A percentile compares a stretch with the other conserved stretches of the same genome.
phyloP scores from a whole-genome alignment of 257 asterid genomes.

The Capsicum pubescens region DNA sequence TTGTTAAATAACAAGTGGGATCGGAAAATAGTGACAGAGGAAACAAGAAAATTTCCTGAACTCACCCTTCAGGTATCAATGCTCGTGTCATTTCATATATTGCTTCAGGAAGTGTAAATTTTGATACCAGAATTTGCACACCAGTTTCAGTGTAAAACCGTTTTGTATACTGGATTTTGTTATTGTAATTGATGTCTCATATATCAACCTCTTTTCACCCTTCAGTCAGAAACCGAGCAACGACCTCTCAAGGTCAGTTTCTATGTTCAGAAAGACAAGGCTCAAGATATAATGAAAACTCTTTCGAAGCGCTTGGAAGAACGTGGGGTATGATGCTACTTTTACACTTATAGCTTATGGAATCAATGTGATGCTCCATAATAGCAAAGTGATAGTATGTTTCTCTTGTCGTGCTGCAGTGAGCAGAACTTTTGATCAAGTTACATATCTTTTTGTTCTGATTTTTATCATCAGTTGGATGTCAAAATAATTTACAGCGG shows the following conservation, averaged over 20 bases:
- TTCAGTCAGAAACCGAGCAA: constrained; percentile 97
- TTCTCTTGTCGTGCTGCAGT: neutral
- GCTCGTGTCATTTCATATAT: neutral
- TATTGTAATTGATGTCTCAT: neutral
- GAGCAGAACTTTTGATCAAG: neutral
- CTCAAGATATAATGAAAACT: constrained; percentile 58
- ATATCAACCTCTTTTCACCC: constrained; percentile 23
- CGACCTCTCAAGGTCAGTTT: constrained; percentile 93
- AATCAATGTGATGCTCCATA: neutral
- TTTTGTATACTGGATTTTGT: neutral
- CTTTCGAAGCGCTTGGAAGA: constrained; percentile 60
- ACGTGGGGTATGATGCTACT: constrained; percentile 72
- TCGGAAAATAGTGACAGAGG: constrained; percentile 71
- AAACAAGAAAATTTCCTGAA: constrained; percentile 69
- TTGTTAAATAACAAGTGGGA: constrained; percentile 91
- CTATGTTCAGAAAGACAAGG: constrained; percentile 77
- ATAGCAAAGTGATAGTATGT: neutral
- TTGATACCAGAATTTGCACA: neutral
- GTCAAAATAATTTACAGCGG: constrained; percentile 96
- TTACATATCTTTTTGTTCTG: constrained; percentile 28
- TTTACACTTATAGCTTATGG: neutral
- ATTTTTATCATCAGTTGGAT: constrained; percentile 67
- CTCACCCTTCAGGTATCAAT: constrained; percentile 81
- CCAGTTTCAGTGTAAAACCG: neutral
- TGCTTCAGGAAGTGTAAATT: neutral